Evolutionary conservation across 306 rosid genomes (phyloP), one percentile per base, ranked within the genome.

Genomic region (Medicago lupulina): DNA sequence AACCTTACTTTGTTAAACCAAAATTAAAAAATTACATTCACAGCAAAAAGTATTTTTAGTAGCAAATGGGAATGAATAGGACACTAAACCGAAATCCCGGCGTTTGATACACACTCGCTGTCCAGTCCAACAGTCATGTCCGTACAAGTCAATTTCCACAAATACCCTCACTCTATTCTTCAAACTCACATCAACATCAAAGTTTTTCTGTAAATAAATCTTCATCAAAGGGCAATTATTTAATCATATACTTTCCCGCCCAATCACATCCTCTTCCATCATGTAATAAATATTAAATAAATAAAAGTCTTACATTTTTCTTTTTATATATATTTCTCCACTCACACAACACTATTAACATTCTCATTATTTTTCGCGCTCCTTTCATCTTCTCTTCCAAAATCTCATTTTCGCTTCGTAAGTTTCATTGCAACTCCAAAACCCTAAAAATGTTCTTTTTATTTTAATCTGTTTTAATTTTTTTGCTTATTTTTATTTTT

Each of bases 201-300:
- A 69, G 85, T 81, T 41, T 8, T n/a, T 1, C 16, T 0, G 91
- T 86, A 83, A 86, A 78, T 88, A 80, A 44, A 4, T 0, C n/a
- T 0, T 31, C 41, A 67, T 10, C 25, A 18, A 0, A 4, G 86
- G 90, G 80, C 16, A 81, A 51, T 1, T 0, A 2, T 17, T n/a
- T 18, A 39, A 2, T 0, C 7, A 1, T 4, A 7, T 19, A 34
- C 38, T 85, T 86, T 91, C 96, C 96, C 96, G 96, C 96, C 85
- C 90, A 87, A 46, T 0, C 39, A 10, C 63, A 9, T 9, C 6
- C 66, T 58, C 67, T 0, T 28, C 31, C 31, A 28, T 28, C 31
- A 28, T 28, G 31, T 28, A 28, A 28, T 28, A 28, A 28, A 28
- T 28, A 28, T 28, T 28, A 28, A 28, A 28, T 28, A 9, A 43